Percentiles rank a stretch among this genome's conserved stretches.
Evolutionary conservation across 768 basidiomycete species (phyloP).

Genomic region (Rhodosporidiobolus sp.): DNA sequence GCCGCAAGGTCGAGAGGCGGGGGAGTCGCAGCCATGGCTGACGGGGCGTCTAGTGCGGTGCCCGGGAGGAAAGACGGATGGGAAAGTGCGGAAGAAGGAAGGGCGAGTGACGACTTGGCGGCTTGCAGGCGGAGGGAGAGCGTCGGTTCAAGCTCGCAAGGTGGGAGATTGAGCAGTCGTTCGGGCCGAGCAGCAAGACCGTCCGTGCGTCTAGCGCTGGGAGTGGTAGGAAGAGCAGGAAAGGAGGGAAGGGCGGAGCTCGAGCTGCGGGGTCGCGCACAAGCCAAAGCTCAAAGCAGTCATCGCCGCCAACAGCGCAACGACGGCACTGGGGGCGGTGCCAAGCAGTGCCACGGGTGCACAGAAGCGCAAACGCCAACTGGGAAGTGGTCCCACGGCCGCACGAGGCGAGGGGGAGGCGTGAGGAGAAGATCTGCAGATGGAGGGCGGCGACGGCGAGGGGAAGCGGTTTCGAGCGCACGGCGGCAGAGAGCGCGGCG

Average conservation of each 20-base stretch:
- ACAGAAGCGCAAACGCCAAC: too few relatives aligned
- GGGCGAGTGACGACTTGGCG: not conserved
- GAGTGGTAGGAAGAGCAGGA: constrained; percentile 6
- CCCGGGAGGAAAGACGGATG: not conserved
- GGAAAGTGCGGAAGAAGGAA: not conserved
- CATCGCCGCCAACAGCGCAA: not conserved
- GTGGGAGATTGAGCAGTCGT: not conserved
- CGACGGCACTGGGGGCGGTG: not conserved
- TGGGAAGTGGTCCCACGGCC: too few relatives aligned
- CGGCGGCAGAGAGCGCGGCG: not conserved
- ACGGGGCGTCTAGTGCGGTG: not conserved
- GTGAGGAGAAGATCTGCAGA: too few relatives aligned
- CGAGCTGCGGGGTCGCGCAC: not conserved
- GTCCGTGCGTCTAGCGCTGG: constrained; percentile 5
- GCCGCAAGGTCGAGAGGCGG: constrained; percentile 26
- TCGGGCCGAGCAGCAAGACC: not conserved
- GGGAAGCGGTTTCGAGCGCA: not conserved
- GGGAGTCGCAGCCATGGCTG: constrained; percentile 12
- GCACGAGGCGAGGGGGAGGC: too few relatives aligned
- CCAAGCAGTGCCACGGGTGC: too few relatives aligned
- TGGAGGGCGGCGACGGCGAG: not conserved
- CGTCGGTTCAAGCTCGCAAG: not conserved
- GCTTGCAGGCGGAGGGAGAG: too few relatives aligned
- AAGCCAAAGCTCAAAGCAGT: not conserved
- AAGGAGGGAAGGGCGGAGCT: not conserved